Base-by-base conservation (phyloP, 2,329 filamentous ascomycete species). In the Diaporthe australafricana region DNA sequence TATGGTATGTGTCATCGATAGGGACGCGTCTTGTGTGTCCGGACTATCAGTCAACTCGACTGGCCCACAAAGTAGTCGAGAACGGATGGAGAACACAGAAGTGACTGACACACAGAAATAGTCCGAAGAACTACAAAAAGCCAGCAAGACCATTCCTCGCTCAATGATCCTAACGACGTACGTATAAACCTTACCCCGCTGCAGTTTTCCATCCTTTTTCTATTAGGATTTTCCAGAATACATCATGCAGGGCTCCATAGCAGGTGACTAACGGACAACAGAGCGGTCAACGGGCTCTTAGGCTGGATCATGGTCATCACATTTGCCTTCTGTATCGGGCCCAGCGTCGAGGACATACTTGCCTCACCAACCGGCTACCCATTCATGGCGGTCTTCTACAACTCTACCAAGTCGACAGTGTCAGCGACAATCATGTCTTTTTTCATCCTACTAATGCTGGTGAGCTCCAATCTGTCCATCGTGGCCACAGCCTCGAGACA, bases 101-200 rank as follows among this genome's bases (percentile, higher is more conserved):
- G 3, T 11, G 17, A 22, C 48, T 67, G 11, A 67, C 17, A 22
- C 5, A 2, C 14, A 9, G 5, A 4, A 30, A 55, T 11, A 56
- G 75, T 77, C 81, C 16, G 82, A 84, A 72, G 82, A 84, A 73
- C 11, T 75, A n/a, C 65, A 74, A 16, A 35, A 38, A 17, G 72
- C 71, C 14, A 78, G 78, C 1, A 73, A 73, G 4, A 78, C 79
- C 1, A 75, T 84, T 2, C 83, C 83, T 3, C 75, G 75, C n/a
- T 79, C 81, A 11, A 84, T 85, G 73, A 78, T 85, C 55, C 77
- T 76, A 57, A 77, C 77, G 1, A 75, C 81, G 6, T 35, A 35
- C 9, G 32, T 9, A 35, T 35, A 35, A 35, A 9, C 32, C 32
- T 9, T 35, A 5, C 32, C 32, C 9, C 9, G 32, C 32, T 35